Evolutionary conservation across 345 rosid genomes (phyloP), one percentile per base, ranked within the genome.

Genomic region (Alliaria petiolata): DNA sequence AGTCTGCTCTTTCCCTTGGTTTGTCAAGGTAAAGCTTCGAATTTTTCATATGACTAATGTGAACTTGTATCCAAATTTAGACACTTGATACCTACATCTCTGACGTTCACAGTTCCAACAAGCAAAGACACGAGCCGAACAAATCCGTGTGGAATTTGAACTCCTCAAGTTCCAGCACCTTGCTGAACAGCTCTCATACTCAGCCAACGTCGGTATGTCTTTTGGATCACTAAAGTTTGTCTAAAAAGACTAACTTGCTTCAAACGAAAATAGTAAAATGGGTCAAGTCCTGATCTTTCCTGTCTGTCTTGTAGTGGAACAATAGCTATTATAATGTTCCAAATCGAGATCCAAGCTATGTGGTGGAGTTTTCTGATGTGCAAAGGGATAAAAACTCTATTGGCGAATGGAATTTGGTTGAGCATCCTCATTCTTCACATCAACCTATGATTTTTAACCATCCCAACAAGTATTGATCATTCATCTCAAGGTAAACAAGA

Each of bases 391-490:
- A 83, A 79, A 79, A 76, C 80, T 82, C 87, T 16, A 75, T 75
- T 26, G 97, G 81, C 60, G 98, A 84, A 75, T 93, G 98, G 98
- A 95, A 89, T 84, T 74, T 93, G 58, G 97, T 93, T 46, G 97
- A 93, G 73, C 86, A 78, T 78, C 93, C 97, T 19, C 78, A 72
- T 13, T 84, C 88, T 59, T 93, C 96, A 65, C 95, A 91, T 26
- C 89, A 91, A 5, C 89, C 89, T 57, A 28, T 50, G 14, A 20
- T 50, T 45, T 51, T 71, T 3, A 50, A 66, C 25, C 38, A 47
- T 67, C 47, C 60, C 63, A 75, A 67, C 15, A 74, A 71, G 55
- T 42, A 59, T 59, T 74, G 55, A 74, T n/a, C n/a, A n/a, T n/a
- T 49, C 54, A 30, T 47, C 72, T 57, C 61, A 60, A 67, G 62